A percentile compares a stretch with the other conserved stretches of the same genome.
Conservation (phyloP, 2,329 filamentous ascomycete species). For the Lasiodiplodia sp. region DNA sequence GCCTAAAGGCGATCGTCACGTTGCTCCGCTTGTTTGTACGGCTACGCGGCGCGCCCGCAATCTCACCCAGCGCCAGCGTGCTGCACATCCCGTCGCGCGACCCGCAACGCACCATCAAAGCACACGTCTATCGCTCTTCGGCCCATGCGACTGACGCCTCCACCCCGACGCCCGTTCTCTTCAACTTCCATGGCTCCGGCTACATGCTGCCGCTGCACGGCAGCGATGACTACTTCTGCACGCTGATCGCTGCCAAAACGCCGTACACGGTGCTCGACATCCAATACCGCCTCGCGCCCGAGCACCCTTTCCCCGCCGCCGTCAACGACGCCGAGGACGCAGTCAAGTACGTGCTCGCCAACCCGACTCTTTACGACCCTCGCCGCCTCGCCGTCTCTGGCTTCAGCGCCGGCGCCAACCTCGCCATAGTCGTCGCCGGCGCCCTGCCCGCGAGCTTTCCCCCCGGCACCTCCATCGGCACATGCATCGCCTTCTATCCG, state of each 20-base stretch:
- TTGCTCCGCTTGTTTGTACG: slow-evolving; percentile 28
- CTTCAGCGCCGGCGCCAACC: slow-evolving; percentile 52
- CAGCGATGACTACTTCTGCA: slow-evolving; percentile 50
- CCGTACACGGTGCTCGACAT: slow-evolving; percentile 46
- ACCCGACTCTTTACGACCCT: slow-evolving; percentile 37
- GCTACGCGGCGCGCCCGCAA: background rate
- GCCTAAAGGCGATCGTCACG: slow-evolving; percentile 34
- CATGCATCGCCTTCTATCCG: slow-evolving; percentile 45
- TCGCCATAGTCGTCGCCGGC: slow-evolving; percentile 42
- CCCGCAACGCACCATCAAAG: slow-evolving; percentile 33
- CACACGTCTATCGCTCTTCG: slow-evolving; percentile 35
- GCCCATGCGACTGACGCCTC: background rate
- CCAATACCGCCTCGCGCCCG: slow-evolving; percentile 49
- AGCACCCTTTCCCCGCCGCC: slow-evolving; percentile 48
- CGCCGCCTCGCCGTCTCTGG: slow-evolving; percentile 44
- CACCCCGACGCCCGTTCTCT: slow-evolving; percentile 37
- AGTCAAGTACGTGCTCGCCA: slow-evolving; percentile 40
- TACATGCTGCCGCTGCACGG: slow-evolving; percentile 48
- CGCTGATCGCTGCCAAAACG: slow-evolving; percentile 40
- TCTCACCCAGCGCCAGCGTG: background rate
- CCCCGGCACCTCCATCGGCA: slow-evolving; percentile 38
- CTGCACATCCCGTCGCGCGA: slow-evolving; percentile 37
- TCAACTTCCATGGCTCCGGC: slow-evolving; percentile 47
- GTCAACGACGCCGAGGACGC: slow-evolving; percentile 47
- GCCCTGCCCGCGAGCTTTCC: slow-evolving; percentile 37